Percentiles rank a stretch among this genome's conserved stretches.
phyloP scores from a whole-genome alignment of 805 yeast genomes.

The Yarrowia divulgata region DNA sequence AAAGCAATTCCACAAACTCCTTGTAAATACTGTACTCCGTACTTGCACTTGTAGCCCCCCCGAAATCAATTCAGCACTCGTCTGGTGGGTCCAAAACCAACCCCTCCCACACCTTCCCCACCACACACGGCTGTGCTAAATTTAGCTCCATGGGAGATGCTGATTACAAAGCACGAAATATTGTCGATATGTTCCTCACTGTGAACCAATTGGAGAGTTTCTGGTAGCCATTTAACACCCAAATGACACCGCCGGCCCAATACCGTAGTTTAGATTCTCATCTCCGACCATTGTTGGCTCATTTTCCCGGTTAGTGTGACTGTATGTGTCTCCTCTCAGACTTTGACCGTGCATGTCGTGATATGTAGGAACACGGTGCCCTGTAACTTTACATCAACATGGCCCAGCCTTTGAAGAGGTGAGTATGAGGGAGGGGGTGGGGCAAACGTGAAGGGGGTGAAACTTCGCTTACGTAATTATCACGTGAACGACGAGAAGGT shows the following conservation, averaged over 20 bases:
- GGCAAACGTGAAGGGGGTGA: neutral
- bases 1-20: too few species aligned
- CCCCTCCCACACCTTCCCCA: neutral
- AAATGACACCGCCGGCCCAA: neutral
- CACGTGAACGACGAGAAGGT: too few species aligned
- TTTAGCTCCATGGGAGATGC: neutral
- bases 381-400: conserved; percentile 14
- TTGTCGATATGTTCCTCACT: neutral
- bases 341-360: neutral
- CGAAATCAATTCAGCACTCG: too few species aligned
- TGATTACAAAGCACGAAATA: conserved; percentile 6
- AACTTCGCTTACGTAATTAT: neutral
- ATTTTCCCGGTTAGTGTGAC: neutral
- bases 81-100: too few species aligned
- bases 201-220: too few species aligned
- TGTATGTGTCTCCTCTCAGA: neutral
- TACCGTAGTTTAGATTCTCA: neutral
- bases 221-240: too few species aligned
- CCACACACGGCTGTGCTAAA: conserved; percentile 5
- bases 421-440: neutral
- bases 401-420: conserved; percentile 17
- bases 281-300: neutral
- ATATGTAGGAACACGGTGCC: conserved; percentile 7
- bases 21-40: too few species aligned
- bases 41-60: too few species aligned